Evolutionary conservation across 306 rosid genomes (phyloP).

Genomic region (Mimosa bimucronata): DNA sequence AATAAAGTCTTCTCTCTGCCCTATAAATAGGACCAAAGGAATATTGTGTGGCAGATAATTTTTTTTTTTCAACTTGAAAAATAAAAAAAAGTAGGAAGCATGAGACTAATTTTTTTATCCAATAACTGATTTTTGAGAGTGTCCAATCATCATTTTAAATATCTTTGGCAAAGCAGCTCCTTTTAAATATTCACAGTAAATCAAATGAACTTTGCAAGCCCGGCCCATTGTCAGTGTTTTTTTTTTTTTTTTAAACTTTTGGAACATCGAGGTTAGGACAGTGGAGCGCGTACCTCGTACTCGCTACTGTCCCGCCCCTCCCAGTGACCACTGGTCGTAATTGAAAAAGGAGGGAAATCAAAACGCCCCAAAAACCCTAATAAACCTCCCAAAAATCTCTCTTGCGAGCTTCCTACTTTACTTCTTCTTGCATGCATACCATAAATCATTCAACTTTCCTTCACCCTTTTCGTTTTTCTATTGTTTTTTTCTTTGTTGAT

Average conservation of each 20-base stretch:
- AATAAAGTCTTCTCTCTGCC: no score
- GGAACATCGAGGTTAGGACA: background rate
- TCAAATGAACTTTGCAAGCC: background rate
- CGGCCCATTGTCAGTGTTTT: background rate
- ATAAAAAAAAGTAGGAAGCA: no score
- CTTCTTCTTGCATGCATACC: conserved; percentile 8
- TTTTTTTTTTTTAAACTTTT: no score
- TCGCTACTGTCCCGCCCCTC: background rate
- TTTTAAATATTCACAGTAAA: no score
- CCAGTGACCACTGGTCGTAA: background rate
- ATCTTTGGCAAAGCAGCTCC: no score
- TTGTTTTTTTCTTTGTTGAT: background rate
- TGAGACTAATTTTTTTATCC: no score
- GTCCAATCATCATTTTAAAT: no score
- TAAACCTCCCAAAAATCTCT: background rate
- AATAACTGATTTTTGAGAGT: no score
- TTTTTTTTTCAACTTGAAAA: no score
- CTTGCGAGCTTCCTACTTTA: background rate
- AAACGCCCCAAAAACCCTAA: conserved; percentile 44
- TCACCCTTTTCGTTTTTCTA: background rate
- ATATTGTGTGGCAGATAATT: no score
- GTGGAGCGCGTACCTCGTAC: background rate
- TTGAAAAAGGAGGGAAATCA: conserved; percentile 55
- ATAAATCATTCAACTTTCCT: conserved; percentile 15
- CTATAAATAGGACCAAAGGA: no score